Base-by-base conservation (phyloP, 148 eudicot species). In the Heliamphora exappendiculata region DNA sequence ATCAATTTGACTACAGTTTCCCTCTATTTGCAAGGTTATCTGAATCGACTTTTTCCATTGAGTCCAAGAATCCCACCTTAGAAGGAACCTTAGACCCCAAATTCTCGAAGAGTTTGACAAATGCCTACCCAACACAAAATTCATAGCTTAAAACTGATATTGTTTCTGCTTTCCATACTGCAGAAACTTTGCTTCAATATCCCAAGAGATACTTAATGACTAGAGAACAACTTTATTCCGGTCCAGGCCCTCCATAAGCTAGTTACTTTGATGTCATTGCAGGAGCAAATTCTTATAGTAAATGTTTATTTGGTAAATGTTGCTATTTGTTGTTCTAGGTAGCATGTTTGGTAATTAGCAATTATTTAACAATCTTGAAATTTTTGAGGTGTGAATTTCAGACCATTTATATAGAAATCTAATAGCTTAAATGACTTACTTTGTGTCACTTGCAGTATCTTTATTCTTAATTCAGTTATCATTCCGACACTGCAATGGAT, bases 381-480 rank as follows among this genome's bases (percentile, higher is more conserved):
- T 39, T 39, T 20, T 66, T 66, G 8, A 66, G 41, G 16, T 39
- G 17, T 66, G 50, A 39, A 39, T 66, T 66, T 66, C 70, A 47
- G 12, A 47, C 50, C 50, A 47, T 47, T 47, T 47, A 11, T 39
- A 68, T 20, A 17, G 53, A 31, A 24, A 68, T 19, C 53, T 29
- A 14, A 42, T 44, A 42, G 22, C 34, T 42, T 42, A 5, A 42
- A 44, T 68, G 24, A 68, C 34, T 42, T 44, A 29, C 42, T 68
- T 54, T 54, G 26, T 37, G 26, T 41, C 42, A 9, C 29, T 69
- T 89, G 94, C 98, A 94, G 97, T 88, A 90, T 91, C 66, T 81
- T 81, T 85, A 74, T 88, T 75, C 79, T 94, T 73, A 88, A 88
- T 75, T 85, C 91, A 11, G 57, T 70, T 17, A 70, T 70, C 33